phyloP scores from a whole-genome alignment of 257 asterid genomes.

The Cruciata laevipes region DNA sequence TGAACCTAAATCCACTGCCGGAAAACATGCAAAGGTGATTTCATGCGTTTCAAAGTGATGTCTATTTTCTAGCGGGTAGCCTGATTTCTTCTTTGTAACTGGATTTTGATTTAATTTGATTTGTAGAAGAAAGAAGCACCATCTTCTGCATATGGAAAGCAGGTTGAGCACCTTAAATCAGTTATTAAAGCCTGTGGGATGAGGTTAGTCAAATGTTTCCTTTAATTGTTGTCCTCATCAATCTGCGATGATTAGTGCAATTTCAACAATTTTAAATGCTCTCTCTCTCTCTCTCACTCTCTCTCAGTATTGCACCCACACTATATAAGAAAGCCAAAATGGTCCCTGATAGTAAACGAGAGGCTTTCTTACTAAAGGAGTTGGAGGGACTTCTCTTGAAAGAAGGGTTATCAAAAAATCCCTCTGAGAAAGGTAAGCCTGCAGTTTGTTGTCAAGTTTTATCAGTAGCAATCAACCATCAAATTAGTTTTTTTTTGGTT shows the following conservation, averaged over 20 bases:
- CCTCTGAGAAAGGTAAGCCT: conserved; percentile 78
- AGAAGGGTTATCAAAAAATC: conserved; percentile 81
- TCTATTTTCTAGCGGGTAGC: not conserved
- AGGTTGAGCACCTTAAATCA: conserved; percentile 78
- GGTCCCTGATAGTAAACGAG: conserved; percentile 67
- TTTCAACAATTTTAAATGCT: conserved; percentile 4
- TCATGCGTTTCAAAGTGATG: not conserved
- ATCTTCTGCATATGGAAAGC: conserved; percentile 59
- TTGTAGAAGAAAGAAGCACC: conserved; percentile 59
- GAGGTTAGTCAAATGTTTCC: conserved; percentile 45
- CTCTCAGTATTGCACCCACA: conserved; percentile 59
- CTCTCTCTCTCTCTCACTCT: not conserved
- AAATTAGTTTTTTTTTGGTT: not conserved
- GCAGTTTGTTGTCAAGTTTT: not conserved
- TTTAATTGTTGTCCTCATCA: not conserved
- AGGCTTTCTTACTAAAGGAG: conserved; percentile 68
- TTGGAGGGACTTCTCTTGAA: conserved; percentile 66
- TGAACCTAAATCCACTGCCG: conserved; percentile 44
- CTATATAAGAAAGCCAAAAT: conserved; percentile 86
- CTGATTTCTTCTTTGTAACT: conserved; percentile 7
- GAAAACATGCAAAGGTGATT: conserved; percentile 45
- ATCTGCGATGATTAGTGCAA: conserved; percentile 1
- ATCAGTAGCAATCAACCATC: not conserved
- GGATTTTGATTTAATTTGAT: conserved; percentile 2
- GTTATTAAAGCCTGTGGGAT: conserved; percentile 93